Evolutionary conservation across 1,284 basidiomycete species (phyloP), one percentile per base, ranked within the genome.

Genomic region (Pseudomicrostroma phylloplanum): DNA sequence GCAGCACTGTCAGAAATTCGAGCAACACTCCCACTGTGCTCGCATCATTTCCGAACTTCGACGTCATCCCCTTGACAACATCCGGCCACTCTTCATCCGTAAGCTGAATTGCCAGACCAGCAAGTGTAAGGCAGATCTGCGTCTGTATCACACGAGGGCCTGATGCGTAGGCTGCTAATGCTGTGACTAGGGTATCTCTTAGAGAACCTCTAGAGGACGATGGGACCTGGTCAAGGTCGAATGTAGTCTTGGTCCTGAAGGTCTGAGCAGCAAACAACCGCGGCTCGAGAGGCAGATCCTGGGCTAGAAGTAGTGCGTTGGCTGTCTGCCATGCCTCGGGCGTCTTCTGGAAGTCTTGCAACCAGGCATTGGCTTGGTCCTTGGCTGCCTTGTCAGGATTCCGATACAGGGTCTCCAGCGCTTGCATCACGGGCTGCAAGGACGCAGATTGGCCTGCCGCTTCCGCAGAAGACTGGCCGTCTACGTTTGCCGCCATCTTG

Each of bases 221-320:
- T 66, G 90, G 86, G 46, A 99, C 87, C 84, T 97, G 91, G 60
- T 88, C 82, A 55, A 99, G 86, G 84, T 98, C 96, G 80, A 93
- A 98, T 8, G 88, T 91, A 72, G 97, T 91, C 63, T 99, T 99
- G 63, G 89, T 85, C 74, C 94, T 85, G 79, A 99, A 91, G 0
- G 96, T 98, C 81, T 98, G 96, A 0, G 94, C 92, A 17, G 93
- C 92, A 78, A 99, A 97, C 56, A 97, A 82, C 74, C 92, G 90
- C 41, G 91, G 90, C 62, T 91, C 86, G 56, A 85, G 80, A 1
- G 92, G 89, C 4, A 87, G 86, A 68, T 92, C 89, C 55, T 87
- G 85, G 2, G 88, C 86, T 62, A 89, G 86, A 61, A 99, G 86
- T 64, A 99, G 85, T 72, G 88, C 83, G 82, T 96, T 94, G 81